Percentiles rank a stretch among this genome's conserved stretches.
Evolutionary conservation across 73 alveolate genomes (phyloP).

Genomic region (Durusdinium trenchii): DNA sequence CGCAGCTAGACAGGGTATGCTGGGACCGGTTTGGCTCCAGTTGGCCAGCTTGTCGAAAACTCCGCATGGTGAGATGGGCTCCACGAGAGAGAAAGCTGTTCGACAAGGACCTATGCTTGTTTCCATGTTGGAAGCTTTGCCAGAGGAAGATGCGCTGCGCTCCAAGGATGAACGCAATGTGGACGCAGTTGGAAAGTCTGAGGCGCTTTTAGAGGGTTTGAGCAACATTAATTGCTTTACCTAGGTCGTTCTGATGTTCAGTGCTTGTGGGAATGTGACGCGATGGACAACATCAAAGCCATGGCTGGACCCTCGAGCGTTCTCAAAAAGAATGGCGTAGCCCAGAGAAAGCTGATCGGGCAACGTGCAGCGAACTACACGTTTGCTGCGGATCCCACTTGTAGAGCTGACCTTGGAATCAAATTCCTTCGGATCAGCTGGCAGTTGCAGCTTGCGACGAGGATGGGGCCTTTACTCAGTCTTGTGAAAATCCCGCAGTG

Average conservation of each 20-base stretch:
- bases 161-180: no score
- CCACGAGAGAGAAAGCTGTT: no score
- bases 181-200: no score
- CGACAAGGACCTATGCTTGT: no score
- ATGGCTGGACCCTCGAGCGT: background rate
- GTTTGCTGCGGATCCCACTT: background rate
- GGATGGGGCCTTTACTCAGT: background rate
- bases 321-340: background rate
- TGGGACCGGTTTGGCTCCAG: no score
- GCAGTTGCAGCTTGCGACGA: slow-evolving; percentile 7
- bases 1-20: no score
- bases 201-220: no score
- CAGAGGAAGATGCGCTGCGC: no score
- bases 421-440: background rate
- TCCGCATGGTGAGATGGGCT: no score
- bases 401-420: background rate
- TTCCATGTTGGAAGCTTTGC: no score
- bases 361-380: slow-evolving; percentile 12
- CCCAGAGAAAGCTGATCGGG: background rate
- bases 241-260: background rate
- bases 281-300: background rate
- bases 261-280: slow-evolving; percentile 6
- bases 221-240: no score
- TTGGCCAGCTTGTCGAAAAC: no score
- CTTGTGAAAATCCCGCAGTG: background rate